Conservation (phyloP, 805 yeast species). For the Metschnikowia continentalis region DNA sequence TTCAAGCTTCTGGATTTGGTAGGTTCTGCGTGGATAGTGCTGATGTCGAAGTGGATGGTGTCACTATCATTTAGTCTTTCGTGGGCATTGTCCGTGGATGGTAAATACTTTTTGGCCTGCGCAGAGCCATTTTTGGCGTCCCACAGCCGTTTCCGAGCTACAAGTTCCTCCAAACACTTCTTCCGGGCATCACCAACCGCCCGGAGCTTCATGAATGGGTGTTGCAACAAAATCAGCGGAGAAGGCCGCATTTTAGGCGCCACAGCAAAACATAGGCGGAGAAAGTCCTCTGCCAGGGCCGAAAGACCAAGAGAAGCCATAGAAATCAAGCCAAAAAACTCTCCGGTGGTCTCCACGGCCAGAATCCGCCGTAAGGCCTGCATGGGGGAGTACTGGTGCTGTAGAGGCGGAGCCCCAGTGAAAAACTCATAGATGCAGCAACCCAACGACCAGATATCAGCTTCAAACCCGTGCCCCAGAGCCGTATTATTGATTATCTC, state of each 20-base stretch:
- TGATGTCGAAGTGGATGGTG: constrained; percentile 34
- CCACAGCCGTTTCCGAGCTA: constrained; percentile 36
- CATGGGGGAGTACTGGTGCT: constrained; percentile 38
- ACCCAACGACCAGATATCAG: constrained; percentile 79
- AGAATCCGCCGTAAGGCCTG: constrained; percentile 40
- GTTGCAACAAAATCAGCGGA: neutral
- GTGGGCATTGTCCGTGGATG: constrained; percentile 30
- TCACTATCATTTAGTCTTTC: constrained; percentile 6
- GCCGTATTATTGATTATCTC: constrained; percentile 50
- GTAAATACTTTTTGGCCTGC: constrained; percentile 27
- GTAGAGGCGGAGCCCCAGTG: constrained; percentile 65
- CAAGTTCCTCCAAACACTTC: constrained; percentile 25
- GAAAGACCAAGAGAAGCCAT: neutral
- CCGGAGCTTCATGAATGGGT: constrained; percentile 1
- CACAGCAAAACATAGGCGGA: neutral
- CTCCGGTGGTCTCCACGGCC: constrained; percentile 25
- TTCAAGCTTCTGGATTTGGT: neutral
- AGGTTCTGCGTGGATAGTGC: constrained; percentile 20
- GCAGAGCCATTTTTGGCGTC: constrained; percentile 34
- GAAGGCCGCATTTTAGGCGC: neutral
- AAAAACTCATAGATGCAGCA: constrained; percentile 74
- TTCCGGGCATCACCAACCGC: neutral
- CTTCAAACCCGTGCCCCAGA: constrained; percentile 52
- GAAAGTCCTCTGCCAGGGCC: neutral
- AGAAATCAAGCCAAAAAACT: constrained; percentile 24